These are phyloP conservation scores for Pueraria montana DNA, from an alignment of 306 rosid species.

Conservation along the genomic window DNA sequence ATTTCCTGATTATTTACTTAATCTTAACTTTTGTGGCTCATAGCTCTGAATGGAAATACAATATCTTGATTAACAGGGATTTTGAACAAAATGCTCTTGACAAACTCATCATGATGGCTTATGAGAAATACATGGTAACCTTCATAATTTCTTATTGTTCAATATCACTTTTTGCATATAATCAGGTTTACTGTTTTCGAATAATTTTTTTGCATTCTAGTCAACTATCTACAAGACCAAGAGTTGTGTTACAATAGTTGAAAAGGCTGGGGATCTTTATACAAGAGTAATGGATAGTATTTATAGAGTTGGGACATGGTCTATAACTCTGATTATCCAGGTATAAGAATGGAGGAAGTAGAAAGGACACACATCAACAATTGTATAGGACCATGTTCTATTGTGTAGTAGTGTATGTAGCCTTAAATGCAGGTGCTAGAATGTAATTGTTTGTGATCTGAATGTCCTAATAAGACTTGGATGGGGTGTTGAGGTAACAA, in stretches of 20 bases:
- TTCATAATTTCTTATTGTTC: conserved; percentile 34
- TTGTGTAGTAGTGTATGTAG: conserved; percentile 22
- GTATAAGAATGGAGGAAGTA: neutral
- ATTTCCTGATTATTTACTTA: conserved; percentile 46
- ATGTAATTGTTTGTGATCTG: conserved; percentile 2
- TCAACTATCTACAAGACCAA: conserved; percentile 34
- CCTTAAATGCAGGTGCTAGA: conserved; percentile 43
- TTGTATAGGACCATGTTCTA: neutral
- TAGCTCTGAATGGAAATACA: conserved; percentile 34
- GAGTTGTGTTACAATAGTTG: conserved; percentile 22
- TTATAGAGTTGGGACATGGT: conserved; percentile 38
- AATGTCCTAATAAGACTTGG: neutral
- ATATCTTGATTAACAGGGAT: conserved; percentile 65
- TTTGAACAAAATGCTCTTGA: conserved; percentile 78
- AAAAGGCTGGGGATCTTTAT: conserved; percentile 19
- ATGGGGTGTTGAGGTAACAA: conserved; percentile 1
- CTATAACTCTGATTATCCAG: conserved; percentile 33
- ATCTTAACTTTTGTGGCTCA: conserved; percentile 41
- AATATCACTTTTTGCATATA: conserved; percentile 28
- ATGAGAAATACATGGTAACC: conserved; percentile 82
- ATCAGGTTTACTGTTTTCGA: conserved; percentile 28
- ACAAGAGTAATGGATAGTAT: conserved; percentile 19
- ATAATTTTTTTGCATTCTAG: neutral
- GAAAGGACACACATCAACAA: conserved; percentile 11
- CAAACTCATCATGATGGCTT: conserved; percentile 81